phyloP scores from a whole-genome alignment of 2,329 filamentous ascomycete genomes.

The Aureobasidium subglaciale region DNA sequence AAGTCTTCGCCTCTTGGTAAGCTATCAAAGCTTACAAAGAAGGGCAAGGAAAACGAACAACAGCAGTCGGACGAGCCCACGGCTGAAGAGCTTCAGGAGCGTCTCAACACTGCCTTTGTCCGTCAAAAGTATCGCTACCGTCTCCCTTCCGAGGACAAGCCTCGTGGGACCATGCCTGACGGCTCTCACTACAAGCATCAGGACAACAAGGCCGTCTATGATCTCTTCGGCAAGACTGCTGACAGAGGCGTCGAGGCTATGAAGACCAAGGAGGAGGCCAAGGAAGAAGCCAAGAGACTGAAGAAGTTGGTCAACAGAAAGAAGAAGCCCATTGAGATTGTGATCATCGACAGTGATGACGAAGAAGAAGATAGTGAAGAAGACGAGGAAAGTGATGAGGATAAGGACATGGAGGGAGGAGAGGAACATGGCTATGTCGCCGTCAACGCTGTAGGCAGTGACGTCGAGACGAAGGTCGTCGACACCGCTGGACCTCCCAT shows the following conservation, averaged over 20 bases:
- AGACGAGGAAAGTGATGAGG: neutral
- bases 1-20: neutral
- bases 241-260: neutral
- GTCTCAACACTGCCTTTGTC: constrained; percentile 2
- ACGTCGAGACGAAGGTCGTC: neutral
- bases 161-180: neutral
- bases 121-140: constrained; percentile 13
- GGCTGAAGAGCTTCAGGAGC: neutral
- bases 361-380: constrained; percentile 21
- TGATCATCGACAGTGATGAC: constrained; percentile 15
- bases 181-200: neutral
- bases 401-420: constrained; percentile 6
- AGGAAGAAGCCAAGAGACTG: neutral
- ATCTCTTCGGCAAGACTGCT: neutral
- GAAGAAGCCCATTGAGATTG: constrained; percentile 12
- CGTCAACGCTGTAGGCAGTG: neutral
- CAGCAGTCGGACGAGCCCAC: too few species aligned
- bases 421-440: neutral
- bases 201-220: neutral
- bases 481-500: too few species aligned
- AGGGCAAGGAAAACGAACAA: too few species aligned
- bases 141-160: neutral
- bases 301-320: neutral
- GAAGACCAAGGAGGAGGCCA: neutral
- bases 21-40: neutral